A percentile compares a stretch with the other conserved stretches of the same genome.
Conservation (phyloP, 805 yeast genomes). For the Candida nanaspora region DNA sequence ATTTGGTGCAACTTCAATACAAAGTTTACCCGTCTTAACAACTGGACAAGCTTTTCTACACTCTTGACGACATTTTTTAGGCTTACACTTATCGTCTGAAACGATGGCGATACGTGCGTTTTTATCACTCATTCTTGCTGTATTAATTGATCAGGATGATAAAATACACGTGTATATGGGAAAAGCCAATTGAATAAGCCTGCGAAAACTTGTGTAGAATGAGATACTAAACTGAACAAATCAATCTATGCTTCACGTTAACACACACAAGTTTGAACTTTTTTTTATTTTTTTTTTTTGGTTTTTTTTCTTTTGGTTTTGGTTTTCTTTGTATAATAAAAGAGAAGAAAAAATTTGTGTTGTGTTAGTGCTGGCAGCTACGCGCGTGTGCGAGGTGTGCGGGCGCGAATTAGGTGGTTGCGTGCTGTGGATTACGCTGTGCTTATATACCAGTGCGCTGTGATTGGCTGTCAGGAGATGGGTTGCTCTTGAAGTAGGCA, state of each 20-base stretch:
- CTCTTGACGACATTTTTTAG: conserved; percentile 97
- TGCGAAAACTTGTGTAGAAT: too few species aligned
- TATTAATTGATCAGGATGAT: not conserved
- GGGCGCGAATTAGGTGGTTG: too few species aligned
- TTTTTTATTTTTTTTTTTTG: not conserved
- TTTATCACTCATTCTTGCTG: conserved; percentile 25
- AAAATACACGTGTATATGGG: not conserved
- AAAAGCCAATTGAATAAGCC: too few species aligned
- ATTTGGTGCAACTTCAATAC: conserved; percentile 92
- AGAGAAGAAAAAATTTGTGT: not conserved
- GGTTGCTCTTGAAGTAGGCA: not conserved
- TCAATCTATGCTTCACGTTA: too few species aligned
- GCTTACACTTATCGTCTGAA: conserved; percentile 90
- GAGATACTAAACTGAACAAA: too few species aligned
- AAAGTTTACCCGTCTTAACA: conserved; percentile 92
- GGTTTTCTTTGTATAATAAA: not conserved
- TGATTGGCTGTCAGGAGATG: not conserved
- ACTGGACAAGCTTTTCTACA: conserved; percentile 97
- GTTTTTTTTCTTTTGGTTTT: not conserved
- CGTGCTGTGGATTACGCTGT: not conserved
- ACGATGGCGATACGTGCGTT: conserved; percentile 92
- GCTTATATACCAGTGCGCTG: not conserved
- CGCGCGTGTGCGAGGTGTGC: not conserved
- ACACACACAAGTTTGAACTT: not conserved
- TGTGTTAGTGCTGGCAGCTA: not conserved